Conservation (phyloP, 257 asterid species). For the Fraxinus anomala region DNA sequence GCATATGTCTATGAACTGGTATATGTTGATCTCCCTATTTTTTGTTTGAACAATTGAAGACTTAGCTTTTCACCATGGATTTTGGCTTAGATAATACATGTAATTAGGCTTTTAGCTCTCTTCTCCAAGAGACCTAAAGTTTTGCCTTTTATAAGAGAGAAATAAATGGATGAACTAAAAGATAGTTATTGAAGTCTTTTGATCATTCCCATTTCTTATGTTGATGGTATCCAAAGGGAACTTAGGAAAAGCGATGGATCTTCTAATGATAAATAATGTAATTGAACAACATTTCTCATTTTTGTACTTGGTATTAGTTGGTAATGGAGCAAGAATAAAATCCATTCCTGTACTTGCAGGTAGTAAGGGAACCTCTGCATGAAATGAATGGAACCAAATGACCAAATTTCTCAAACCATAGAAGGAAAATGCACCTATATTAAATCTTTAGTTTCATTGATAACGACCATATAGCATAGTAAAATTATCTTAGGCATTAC, state of each 20-base stretch:
- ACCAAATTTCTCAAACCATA: not conserved
- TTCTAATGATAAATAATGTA: not conserved
- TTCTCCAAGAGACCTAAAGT: not conserved
- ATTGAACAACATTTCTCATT: not conserved
- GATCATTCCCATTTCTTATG: not conserved
- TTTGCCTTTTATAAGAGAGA: not conserved
- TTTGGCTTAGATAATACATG: slow-evolving; percentile 23
- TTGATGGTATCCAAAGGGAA: not conserved
- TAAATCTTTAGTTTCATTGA: not conserved
- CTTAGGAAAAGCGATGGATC: not conserved
- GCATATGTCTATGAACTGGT: slow-evolving; percentile 92
- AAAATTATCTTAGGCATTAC: not conserved
- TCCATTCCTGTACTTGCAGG: not conserved
- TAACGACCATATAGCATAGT: not conserved
- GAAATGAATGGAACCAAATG: not conserved
- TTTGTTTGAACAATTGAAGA: slow-evolving; percentile 7
- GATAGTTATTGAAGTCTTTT: not conserved
- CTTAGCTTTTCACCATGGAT: not conserved
- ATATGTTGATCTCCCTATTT: slow-evolving; percentile 17
- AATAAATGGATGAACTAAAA: not conserved
- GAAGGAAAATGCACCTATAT: not conserved
- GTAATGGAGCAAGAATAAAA: not conserved
- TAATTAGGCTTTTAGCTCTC: slow-evolving; percentile 12
- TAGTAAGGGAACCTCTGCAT: not conserved
- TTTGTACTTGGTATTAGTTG: not conserved